Evolutionary conservation across 1,284 basidiomycete genomes (phyloP).

Genomic region (Sporisorium exsertum): DNA sequence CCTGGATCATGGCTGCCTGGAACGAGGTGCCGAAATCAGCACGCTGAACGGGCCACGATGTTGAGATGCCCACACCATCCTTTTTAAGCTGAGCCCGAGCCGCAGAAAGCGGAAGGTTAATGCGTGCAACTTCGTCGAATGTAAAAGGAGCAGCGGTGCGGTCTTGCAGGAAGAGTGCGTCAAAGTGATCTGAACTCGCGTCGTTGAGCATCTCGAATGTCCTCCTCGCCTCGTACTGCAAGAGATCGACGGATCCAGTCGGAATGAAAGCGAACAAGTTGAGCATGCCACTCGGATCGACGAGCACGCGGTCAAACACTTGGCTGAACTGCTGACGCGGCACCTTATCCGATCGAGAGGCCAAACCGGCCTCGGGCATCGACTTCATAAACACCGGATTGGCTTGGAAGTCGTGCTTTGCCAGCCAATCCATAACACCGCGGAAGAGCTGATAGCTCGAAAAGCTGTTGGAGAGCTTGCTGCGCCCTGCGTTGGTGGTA

Average conservation of each 20-base stretch:
- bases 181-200: conserved; percentile 76
- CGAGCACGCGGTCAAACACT: conserved; percentile 74
- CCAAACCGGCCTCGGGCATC: conserved; percentile 56
- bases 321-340: conserved; percentile 67
- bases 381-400: conserved; percentile 77
- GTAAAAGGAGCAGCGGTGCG: conserved; percentile 60
- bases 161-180: conserved; percentile 77
- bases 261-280: conserved; percentile 76
- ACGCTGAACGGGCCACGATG: conserved; percentile 28
- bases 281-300: conserved; percentile 82
- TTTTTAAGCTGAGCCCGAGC: conserved; percentile 7
- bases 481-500: conserved; percentile 70
- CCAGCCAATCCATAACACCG: conserved; percentile 80
- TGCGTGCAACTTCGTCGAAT: conserved; percentile 69
- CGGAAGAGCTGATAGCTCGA: conserved; percentile 89
- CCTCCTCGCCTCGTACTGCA: conserved; percentile 70
- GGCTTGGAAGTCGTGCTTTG: conserved; percentile 77
- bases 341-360: conserved; percentile 57
- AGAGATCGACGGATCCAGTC: conserved; percentile 77
- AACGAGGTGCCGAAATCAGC: conserved; percentile 54
- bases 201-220: conserved; percentile 66
- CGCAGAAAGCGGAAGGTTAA: conserved; percentile 32
- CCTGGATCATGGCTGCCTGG: conserved; percentile 43
- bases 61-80: conserved; percentile 19
- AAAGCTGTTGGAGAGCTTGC: conserved; percentile 76